phyloP scores from a whole-genome alignment of 1,284 basidiomycete species.

The Inonotus hispidus region DNA sequence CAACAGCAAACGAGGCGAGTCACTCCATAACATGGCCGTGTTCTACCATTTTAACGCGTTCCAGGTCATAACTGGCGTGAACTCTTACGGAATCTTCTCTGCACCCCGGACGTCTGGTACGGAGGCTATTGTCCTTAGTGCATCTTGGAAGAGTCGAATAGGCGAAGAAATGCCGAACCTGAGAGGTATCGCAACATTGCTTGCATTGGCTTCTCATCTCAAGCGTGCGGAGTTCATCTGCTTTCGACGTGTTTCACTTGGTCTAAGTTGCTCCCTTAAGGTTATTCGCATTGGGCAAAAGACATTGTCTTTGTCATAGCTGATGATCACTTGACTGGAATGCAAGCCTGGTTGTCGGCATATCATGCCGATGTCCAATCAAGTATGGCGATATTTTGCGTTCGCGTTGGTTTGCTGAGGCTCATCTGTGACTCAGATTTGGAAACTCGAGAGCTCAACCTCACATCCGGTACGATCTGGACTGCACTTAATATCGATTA shows the following conservation, averaged over 20 bases:
- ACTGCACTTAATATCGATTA: conserved; percentile 94
- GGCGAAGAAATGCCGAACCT: conserved; percentile 67
- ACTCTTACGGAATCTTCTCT: conserved; percentile 77
- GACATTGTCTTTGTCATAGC: conserved; percentile 89
- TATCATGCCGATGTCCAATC: conserved; percentile 72
- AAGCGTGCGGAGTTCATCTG: conserved; percentile 52
- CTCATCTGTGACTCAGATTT: conserved; percentile 46
- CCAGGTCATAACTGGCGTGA: conserved; percentile 54
- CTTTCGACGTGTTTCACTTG: background rate
- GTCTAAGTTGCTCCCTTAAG: conserved; percentile 27
- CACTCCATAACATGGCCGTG: background rate
- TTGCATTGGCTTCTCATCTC: conserved; percentile 80
- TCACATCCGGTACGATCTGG: conserved; percentile 83
- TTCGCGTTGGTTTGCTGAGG: background rate
- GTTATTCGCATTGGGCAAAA: conserved; percentile 89
- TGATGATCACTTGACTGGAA: conserved; percentile 86
- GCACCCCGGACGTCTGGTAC: conserved; percentile 86
- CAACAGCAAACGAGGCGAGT: conserved; percentile 39
- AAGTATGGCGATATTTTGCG: conserved; percentile 40
- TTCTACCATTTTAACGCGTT: conserved; percentile 25
- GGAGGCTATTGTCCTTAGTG: conserved; percentile 87
- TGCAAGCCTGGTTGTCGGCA: conserved; percentile 84
- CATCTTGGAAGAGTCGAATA: conserved; percentile 76
- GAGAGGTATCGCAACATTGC: conserved; percentile 79
- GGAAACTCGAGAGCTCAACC: conserved; percentile 55